Evolutionary conservation across 768 basidiomycete species (phyloP), one percentile per base, ranked within the genome.

Genomic region (Termitomyces sp.): DNA sequence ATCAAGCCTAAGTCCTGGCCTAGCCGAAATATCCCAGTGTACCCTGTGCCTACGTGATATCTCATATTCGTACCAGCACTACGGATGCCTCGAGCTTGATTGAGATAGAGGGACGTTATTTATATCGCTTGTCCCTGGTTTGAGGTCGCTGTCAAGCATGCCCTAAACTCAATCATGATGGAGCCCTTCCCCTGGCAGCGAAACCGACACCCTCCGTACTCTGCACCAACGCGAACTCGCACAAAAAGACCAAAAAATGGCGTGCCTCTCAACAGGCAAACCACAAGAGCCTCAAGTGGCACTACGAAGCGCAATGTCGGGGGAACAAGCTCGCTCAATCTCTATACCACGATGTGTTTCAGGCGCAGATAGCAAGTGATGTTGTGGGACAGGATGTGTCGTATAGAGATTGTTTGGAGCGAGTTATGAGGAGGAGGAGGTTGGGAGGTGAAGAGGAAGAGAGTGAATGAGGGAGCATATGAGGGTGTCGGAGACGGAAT

Each of bases 331-430:
- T 83, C 2, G 81, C 79, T 0, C 61, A 66, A 7, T 67, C 67
- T 1, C 71, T 85, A 0, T 83, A 80, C 59, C 60, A 65, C 2
- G 71, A 76, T 48, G 63, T 80, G 4, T 69, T 68, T 10, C 79
- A 82, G 32, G 78, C 80, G 0, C 76, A 81, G 54, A 66, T 72
- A 6, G 66, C 68, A 7, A 67, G 81, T 34, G 75, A 78, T 36
- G 70, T 72, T 2, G 65, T 72, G 3, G 76, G 75, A 37, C 56
- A 69, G 22, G 71, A 71, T 4, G 50, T 70, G 0, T 59, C 73
- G 4, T 79, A 75, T 55, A 69, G 68, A 53, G 72, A 74, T 16
- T 72, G 72, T 56, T 61, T 76, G 26, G 71, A 74, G 32, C 73
- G 71, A 10, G 63, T 76, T 34, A 68, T 73, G 16, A 57, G 45